Evolutionary conservation across 192 early-diverging fungal genomes (phyloP), one percentile per base, ranked within the genome.

Genomic region (Phlyctochytrium planicorne): DNA sequence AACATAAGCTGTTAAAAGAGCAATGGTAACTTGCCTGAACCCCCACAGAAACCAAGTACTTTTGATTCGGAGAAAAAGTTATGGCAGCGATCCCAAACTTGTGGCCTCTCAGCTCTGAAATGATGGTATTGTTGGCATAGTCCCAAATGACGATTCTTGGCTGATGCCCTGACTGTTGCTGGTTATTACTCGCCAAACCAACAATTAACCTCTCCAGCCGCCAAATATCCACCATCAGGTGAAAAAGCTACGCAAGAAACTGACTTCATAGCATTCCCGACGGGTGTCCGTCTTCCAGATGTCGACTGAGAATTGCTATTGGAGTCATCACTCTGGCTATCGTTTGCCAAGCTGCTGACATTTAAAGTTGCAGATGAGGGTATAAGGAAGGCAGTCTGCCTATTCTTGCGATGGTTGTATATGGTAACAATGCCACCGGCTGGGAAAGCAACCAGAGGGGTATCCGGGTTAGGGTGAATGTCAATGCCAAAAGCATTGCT

Each of bases 81-180:
- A 92, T 53, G 0, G 84, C 78, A 50, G 86, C 72, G 0, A 94
- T 77, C 10, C 91, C 92, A 74, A 89, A 93, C 62, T 91, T 91
- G 76, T 94, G 92, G 1, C 89, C 89, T 34, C 80, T 76, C 20
- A 90, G 73, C 65, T 90, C 86, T 17, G 81, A 77, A 0, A 91
- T 68, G 0, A 92, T 64, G 16, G 68, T 75, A 50, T 73, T 63
- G 17, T 78, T 75, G 52, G 75, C 63, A n/a, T 83, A 80, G 63
- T 91, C 78, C 88, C 87, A 93, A 52, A 94, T 83, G 14, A 90
- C 34, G 3, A 93, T 88, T 59, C 86, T 67, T 14, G 92, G 92
- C 62, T 91, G 85, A 79, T 93, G 91, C 4, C 91, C 91, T 33
- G 82, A 72, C 90, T 92, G 57, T 55, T 17, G 34, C 40, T 34